Evolutionary conservation across 2,329 filamentous ascomycete species (phyloP).

Genomic region (Cladosporium colombiae): DNA sequence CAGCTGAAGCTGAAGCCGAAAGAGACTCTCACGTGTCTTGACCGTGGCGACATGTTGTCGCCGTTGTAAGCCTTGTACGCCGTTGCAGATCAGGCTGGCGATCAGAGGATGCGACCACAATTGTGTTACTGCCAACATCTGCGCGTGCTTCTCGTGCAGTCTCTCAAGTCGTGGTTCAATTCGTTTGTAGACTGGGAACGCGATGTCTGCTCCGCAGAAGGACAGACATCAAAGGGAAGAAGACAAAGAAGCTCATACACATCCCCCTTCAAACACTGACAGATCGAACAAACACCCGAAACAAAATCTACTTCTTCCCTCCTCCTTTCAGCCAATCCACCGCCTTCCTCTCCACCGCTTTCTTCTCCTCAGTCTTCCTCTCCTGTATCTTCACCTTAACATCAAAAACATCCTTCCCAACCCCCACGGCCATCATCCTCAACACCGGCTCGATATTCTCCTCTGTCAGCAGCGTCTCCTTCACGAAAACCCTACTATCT

Average conservation of each 20-base stretch:
- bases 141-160: not conserved
- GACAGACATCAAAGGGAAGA: not conserved
- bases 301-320: not conserved
- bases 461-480: slow-evolving; percentile 38
- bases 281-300: not conserved
- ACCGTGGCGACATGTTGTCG: slow-evolving; percentile 8
- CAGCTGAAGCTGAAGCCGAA: not conserved
- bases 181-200: not conserved
- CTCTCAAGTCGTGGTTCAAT: not conserved
- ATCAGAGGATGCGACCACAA: not conserved
- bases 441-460: slow-evolving; percentile 38
- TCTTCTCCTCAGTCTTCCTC: slow-evolving; percentile 18
- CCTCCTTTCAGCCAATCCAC: not conserved
- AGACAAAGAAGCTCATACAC: not conserved
- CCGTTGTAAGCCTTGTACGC: not conserved
- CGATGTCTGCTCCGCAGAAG: not conserved
- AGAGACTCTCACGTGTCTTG: slow-evolving; percentile 9
- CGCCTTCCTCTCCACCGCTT: slow-evolving; percentile 13
- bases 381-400: slow-evolving; percentile 30
- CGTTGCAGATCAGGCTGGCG: slow-evolving; percentile 2
- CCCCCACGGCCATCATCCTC: slow-evolving; percentile 35
- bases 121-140: not conserved
- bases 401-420: slow-evolving; percentile 40
- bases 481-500: slow-evolving; percentile 37
- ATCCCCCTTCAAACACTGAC: not conserved